phyloP scores from a whole-genome alignment of 768 basidiomycete genomes.

The Lentinula lateritia region DNA sequence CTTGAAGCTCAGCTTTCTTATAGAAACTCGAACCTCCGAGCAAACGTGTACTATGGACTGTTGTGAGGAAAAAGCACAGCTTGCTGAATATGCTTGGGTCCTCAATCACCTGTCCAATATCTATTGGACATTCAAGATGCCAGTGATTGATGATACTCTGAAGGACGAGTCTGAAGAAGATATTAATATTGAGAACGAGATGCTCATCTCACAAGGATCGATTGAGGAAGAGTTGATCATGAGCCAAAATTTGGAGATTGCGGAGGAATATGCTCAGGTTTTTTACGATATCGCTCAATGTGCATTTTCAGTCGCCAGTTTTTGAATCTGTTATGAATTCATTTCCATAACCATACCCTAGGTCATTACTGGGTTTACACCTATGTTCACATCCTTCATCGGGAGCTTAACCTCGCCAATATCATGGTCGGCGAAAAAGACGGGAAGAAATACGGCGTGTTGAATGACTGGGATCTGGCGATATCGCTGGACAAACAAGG shows the following conservation, averaged over 20 bases:
- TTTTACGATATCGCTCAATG: neutral
- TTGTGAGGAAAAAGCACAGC: neutral
- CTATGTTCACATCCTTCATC: too few species aligned
- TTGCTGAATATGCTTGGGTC: neutral
- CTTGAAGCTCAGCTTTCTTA: neutral
- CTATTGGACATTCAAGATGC: neutral
- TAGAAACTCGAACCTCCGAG: neutral
- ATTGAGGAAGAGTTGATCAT: neutral
- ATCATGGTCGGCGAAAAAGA: too few species aligned
- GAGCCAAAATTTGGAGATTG: neutral
- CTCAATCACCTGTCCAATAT: neutral
- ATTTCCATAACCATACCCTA: too few species aligned
- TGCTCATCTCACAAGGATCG: neutral
- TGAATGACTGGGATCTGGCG: too few species aligned
- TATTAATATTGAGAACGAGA: neutral
- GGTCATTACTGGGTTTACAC: too few species aligned
- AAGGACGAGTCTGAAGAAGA: neutral
- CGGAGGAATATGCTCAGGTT: neutral
- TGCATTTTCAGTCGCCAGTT: neutral
- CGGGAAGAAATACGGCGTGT: too few species aligned
- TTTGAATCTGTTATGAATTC: too few species aligned
- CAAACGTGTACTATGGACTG: neutral
- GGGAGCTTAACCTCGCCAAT: too few species aligned
- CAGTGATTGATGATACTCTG: neutral
- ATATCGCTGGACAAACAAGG: too few species aligned